Conservation (phyloP, 352 stramenopile genomes). For the Globisporangium solare region DNA sequence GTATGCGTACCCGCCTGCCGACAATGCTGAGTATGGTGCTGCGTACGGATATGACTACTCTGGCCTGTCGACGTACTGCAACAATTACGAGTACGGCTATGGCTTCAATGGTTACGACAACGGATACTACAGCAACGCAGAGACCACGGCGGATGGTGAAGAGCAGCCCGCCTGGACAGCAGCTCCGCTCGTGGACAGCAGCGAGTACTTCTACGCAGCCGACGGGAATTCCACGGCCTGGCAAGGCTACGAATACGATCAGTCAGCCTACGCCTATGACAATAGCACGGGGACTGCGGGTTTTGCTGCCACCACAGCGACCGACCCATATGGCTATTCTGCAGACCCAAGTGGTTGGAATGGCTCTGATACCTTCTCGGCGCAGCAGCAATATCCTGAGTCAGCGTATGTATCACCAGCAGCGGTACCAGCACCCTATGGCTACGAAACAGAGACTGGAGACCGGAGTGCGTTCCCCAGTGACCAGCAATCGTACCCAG, state of each 20-base stretch:
- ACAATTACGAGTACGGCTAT: constrained; percentile 23
- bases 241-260: constrained; percentile 22
- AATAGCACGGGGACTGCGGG: background rate
- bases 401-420: background rate
- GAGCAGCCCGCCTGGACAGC: no score
- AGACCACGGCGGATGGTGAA: background rate
- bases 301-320: background rate
- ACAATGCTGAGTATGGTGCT: background rate
- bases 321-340: constrained; percentile 1
- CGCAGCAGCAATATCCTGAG: no score
- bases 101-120: constrained; percentile 13
- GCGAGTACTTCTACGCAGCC: constrained; percentile 24
- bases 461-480: background rate
- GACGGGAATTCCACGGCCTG: constrained; percentile 29
- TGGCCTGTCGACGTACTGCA: constrained; percentile 8
- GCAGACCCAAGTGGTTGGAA: background rate
- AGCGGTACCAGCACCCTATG: background rate
- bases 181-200: constrained; percentile 20
- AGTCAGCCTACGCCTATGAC: background rate
- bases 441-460: background rate
- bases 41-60: constrained; percentile 9
- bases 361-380: no score
- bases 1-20: background rate
- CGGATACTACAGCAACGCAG: background rate
- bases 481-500: constrained; percentile 4